Conservation (phyloP, 179 eudicot species). For the Vitellaria paradoxa region DNA sequence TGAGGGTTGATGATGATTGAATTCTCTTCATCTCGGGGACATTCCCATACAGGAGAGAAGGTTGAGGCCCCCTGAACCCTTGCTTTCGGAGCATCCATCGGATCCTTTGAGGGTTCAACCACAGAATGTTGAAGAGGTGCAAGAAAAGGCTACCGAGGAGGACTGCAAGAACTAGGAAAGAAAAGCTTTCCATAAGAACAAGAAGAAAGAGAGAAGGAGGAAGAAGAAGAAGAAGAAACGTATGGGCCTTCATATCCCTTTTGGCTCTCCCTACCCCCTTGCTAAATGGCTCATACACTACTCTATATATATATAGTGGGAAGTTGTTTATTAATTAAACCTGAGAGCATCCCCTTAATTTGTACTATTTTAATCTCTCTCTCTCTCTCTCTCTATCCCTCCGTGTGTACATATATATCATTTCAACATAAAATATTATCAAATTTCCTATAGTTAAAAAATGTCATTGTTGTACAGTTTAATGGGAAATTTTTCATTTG, state of each 20-base stretch:
- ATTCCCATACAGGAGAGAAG: constrained; percentile 58
- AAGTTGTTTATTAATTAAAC: too few species aligned
- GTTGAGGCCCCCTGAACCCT: constrained; percentile 69
- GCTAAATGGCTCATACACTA: neutral
- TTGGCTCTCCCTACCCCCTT: neutral
- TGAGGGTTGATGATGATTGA: constrained; percentile 24
- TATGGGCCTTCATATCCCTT: constrained; percentile 6
- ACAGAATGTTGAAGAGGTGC: constrained; percentile 22
- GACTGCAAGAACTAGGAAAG: constrained; percentile 13
- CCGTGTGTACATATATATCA: too few species aligned
- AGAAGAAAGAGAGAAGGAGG: neutral
- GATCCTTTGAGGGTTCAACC: constrained; percentile 41
- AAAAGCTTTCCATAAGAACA: neutral
- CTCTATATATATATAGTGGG: too few species aligned
- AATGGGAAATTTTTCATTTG: too few species aligned
- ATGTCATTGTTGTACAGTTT: too few species aligned
- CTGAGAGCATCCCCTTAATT: too few species aligned
- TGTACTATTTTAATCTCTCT: too few species aligned
- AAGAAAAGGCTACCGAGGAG: constrained; percentile 17
- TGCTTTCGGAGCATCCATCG: constrained; percentile 46
- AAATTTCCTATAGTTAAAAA: too few species aligned
- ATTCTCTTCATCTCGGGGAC: constrained; percentile 65
- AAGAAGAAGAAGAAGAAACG: constrained; percentile 5
- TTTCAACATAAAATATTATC: too few species aligned
- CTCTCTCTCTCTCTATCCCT: too few species aligned